A percentile compares a stretch with the other conserved stretches of the same genome.
phyloP scores from a whole-genome alignment of 495 filamentous ascomycete species.

The Penicillium ucsense region DNA sequence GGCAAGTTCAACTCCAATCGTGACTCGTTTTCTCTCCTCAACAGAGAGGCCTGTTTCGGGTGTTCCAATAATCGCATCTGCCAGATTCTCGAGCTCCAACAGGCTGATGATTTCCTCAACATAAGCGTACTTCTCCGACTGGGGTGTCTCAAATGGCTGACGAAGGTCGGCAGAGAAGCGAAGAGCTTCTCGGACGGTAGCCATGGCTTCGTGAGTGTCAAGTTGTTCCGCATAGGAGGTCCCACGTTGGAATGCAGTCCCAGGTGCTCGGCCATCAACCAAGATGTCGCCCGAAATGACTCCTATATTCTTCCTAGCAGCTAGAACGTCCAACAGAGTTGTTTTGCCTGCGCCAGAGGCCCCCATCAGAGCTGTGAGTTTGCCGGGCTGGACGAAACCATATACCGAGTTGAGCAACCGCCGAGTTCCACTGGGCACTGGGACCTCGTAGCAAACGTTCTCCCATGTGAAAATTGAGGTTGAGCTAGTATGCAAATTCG shows the following conservation, averaged over 20 bases:
- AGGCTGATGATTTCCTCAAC: conserved; percentile 75
- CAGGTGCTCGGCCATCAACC: conserved; percentile 59
- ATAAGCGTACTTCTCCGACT: conserved; percentile 68
- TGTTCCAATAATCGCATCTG: conserved; percentile 74
- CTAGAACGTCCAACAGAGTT: conserved; percentile 70
- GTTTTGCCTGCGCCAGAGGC: conserved; percentile 84
- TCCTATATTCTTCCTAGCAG: conserved; percentile 67
- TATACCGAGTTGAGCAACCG: conserved; percentile 61
- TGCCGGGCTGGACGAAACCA: conserved; percentile 70
- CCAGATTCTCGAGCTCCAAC: conserved; percentile 74
- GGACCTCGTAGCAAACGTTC: conserved; percentile 53
- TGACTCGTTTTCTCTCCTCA: conserved; percentile 85
- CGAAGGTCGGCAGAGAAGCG: conserved; percentile 75
- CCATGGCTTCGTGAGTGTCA: conserved; percentile 68
- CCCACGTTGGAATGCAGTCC: conserved; percentile 65
- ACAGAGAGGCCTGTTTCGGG: conserved; percentile 73
- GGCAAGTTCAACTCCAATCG: conserved; percentile 81
- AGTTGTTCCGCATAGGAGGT: conserved; percentile 78
- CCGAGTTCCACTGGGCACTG: conserved; percentile 56
- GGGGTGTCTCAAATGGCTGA: conserved; percentile 60
- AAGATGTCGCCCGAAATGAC: conserved; percentile 65
- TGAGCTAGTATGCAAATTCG: conserved; percentile 56
- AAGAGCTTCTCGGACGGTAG: conserved; percentile 76
- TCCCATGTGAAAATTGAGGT: conserved; percentile 45
- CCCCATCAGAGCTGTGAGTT: conserved; percentile 76